Evolutionary conservation across 1,284 basidiomycete genomes (phyloP).

Genomic region (Rhodofomes roseus): DNA sequence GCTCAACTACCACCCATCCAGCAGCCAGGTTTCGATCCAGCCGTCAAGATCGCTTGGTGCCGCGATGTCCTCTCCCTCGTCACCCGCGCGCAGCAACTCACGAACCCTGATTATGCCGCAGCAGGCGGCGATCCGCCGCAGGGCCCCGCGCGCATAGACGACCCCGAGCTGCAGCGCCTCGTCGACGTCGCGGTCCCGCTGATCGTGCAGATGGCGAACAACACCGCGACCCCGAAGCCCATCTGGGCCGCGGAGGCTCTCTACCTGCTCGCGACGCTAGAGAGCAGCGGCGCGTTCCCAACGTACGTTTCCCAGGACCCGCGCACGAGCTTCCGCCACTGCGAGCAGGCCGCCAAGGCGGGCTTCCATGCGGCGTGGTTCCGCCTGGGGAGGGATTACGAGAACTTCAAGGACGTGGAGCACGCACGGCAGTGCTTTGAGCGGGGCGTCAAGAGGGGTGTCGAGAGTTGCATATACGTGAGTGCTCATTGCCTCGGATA

Average conservation of each 20-base stretch:
- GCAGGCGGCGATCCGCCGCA: slow-evolving; percentile 27
- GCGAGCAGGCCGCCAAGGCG: slow-evolving; percentile 73
- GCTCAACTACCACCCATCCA: slow-evolving; percentile 46
- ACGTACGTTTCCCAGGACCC: slow-evolving; percentile 63
- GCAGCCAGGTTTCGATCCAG: slow-evolving; percentile 48
- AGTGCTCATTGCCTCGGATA: not conserved
- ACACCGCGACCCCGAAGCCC: slow-evolving; percentile 34
- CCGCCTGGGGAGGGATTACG: slow-evolving; percentile 86
- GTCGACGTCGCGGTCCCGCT: slow-evolving; percentile 64
- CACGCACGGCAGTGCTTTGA: slow-evolving; percentile 25
- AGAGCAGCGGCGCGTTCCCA: slow-evolving; percentile 65
- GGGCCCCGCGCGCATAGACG: slow-evolving; percentile 55
- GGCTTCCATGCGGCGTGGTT: slow-evolving; percentile 84
- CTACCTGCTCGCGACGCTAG: slow-evolving; percentile 71
- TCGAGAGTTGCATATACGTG: slow-evolving; percentile 23
- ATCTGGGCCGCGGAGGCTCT: slow-evolving; percentile 67
- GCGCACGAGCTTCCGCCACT: slow-evolving; percentile 83
- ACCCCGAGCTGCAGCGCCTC: slow-evolving; percentile 59
- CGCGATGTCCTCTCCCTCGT: slow-evolving; percentile 79
- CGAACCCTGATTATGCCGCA: slow-evolving; percentile 38
- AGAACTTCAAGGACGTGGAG: slow-evolving; percentile 72
- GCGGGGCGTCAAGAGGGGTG: slow-evolving; percentile 19
- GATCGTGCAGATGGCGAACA: slow-evolving; percentile 49
- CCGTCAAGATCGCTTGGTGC: slow-evolving; percentile 68
- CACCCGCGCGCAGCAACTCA: slow-evolving; percentile 48